Percentiles rank a stretch among this genome's conserved stretches.
phyloP scores from a whole-genome alignment of 495 filamentous ascomycete genomes.

The Aspergillus conjunctus region DNA sequence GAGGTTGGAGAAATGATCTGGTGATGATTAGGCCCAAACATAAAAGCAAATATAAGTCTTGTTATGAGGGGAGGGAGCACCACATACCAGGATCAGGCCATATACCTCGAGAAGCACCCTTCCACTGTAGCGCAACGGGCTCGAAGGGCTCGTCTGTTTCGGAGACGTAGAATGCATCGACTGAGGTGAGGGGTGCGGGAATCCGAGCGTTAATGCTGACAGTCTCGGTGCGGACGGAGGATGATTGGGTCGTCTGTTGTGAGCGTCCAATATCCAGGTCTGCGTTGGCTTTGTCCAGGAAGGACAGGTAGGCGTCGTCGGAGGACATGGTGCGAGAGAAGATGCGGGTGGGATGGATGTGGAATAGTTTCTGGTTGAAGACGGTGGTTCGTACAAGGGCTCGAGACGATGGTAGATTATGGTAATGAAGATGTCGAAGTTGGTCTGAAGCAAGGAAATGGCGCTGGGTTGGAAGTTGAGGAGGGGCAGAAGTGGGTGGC shows the following conservation, averaged over 20 bases:
- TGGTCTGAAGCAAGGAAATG: not conserved
- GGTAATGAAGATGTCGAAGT: slow-evolving; percentile 1
- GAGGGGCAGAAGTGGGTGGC: slow-evolving; percentile 6
- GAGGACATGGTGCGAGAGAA: slow-evolving; percentile 60
- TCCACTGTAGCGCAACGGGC: slow-evolving; percentile 67
- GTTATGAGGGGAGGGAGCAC: slow-evolving; percentile 8
- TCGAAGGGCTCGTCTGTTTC: slow-evolving; percentile 86
- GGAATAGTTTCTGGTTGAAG: slow-evolving; percentile 18
- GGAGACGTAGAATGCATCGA: slow-evolving; percentile 69
- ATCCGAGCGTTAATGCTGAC: slow-evolving; percentile 51
- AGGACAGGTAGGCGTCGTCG: slow-evolving; percentile 78
- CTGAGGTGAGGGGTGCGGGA: slow-evolving; percentile 57
- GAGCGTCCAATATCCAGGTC: slow-evolving; percentile 54
- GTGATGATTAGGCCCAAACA: not conserved
- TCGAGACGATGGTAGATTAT: slow-evolving; percentile 9
- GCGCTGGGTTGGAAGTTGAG: slow-evolving; percentile 4
- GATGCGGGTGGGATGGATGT: slow-evolving; percentile 17
- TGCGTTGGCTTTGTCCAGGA: slow-evolving; percentile 82
- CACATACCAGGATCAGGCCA: slow-evolving; percentile 65
- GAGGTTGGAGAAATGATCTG: slow-evolving; percentile 43
- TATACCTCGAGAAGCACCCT: slow-evolving; percentile 49
- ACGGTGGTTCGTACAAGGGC: not conserved
- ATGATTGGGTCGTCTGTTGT: slow-evolving; percentile 29
- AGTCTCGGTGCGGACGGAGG: slow-evolving; percentile 52
- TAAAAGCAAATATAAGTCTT: not conserved